A percentile compares a stretch with the other conserved stretches of the same genome.
These are phyloP conservation scores for Trametes versicolor DNA, from an alignment of 1,284 basidiomycete species.

Conservation along the genomic window DNA sequence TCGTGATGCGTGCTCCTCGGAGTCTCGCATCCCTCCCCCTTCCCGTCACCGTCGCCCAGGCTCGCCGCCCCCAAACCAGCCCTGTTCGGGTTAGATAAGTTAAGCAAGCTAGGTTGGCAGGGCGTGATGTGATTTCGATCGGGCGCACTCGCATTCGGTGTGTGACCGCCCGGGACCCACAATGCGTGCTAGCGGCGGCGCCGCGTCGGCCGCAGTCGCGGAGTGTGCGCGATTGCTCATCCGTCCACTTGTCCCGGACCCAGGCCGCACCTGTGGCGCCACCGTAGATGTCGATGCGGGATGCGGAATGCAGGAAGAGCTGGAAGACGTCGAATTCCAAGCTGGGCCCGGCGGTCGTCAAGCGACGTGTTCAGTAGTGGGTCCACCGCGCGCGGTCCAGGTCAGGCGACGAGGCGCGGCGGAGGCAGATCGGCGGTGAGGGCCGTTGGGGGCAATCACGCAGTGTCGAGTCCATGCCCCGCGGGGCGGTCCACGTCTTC, in stretches of 20 bases:
- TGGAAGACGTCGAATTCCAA: neutral
- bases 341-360: neutral
- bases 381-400: neutral
- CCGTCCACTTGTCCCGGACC: neutral
- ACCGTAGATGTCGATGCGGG: neutral
- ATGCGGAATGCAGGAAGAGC: neutral
- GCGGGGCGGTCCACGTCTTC: neutral
- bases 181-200: neutral
- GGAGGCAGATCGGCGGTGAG: neutral
- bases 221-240: neutral
- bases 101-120: neutral
- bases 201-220: neutral
- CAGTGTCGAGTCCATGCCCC: neutral
- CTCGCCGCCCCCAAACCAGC: neutral
- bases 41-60: neutral
- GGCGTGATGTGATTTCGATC: neutral
- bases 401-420: neutral
- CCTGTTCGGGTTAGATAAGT: no score
- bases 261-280: no score
- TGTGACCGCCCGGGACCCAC: conserved; percentile 1
- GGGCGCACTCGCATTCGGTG: neutral
- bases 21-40: neutral
- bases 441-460: neutral
- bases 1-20: conserved; percentile 13
- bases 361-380: neutral